Conservation (phyloP, 164 flowering plant genomes). For the Chimonanthus praecox region DNA sequence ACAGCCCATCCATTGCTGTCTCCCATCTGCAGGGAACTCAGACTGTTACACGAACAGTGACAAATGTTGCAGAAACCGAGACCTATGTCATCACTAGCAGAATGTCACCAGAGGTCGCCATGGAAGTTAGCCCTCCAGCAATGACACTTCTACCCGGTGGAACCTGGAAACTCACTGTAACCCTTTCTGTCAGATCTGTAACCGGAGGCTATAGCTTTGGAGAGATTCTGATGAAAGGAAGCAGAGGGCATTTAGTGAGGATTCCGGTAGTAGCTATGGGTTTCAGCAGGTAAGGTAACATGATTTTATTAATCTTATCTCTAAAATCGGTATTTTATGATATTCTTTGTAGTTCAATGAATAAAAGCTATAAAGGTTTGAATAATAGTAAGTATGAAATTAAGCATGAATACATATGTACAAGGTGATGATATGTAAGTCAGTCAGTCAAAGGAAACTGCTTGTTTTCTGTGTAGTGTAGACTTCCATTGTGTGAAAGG, state of each 20-base stretch:
- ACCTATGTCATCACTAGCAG: conserved; percentile 63
- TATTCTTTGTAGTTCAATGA: conserved; percentile 63
- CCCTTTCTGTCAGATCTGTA: conserved; percentile 63
- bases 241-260: conserved; percentile 84
- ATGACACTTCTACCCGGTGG: conserved; percentile 74
- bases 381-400: neutral
- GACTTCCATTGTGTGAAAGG: neutral
- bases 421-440: neutral
- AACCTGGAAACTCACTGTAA: conserved; percentile 55
- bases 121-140: conserved; percentile 72
- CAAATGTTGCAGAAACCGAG: conserved; percentile 79
- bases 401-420: neutral
- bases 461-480: neutral
- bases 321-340: conserved; percentile 8
- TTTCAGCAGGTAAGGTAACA: conserved; percentile 35
- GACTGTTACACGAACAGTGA: conserved; percentile 68
- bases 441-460: neutral
- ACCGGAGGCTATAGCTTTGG: conserved; percentile 83
- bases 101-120: conserved; percentile 75
- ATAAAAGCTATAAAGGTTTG: conserved; percentile 22
- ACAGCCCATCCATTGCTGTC: conserved; percentile 75
- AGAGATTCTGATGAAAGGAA: conserved; percentile 81
- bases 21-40: conserved; percentile 71
- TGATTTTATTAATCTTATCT: conserved; percentile 3
- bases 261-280: conserved; percentile 95